Percentiles rank a stretch among this genome's conserved stretches.
Evolutionary conservation across 2,329 filamentous ascomycete species (phyloP).

Genomic region (Neonectria neomacrospora): DNA sequence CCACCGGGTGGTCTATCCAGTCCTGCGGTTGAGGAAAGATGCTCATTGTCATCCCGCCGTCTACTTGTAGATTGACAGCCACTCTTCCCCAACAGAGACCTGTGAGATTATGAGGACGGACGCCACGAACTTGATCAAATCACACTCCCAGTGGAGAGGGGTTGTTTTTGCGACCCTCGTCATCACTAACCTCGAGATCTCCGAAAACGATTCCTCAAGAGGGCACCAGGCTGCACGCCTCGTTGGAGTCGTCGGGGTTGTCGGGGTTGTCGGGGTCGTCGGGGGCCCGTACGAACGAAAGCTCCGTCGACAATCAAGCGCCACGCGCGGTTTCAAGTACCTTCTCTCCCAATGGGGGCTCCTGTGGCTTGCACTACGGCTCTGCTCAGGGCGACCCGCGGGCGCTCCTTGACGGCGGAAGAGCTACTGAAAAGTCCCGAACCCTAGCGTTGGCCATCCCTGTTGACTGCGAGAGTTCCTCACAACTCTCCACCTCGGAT

Average conservation of each 20-base stretch:
- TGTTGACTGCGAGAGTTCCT: conserved; percentile 3
- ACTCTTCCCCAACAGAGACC: not conserved
- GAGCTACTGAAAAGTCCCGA: conserved; percentile 25
- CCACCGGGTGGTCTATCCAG: conserved; percentile 4
- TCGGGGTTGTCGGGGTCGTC: not conserved
- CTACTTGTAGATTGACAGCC: conserved; percentile 1
- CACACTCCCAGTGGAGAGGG: not conserved
- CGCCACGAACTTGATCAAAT: not conserved
- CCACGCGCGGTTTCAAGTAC: conserved; percentile 44
- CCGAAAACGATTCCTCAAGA: conserved; percentile 7
- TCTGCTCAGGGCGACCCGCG: conserved; percentile 23
- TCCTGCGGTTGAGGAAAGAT: not conserved
- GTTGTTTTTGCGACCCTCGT: not conserved
- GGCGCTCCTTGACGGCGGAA: conserved; percentile 25
- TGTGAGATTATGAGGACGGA: not conserved
- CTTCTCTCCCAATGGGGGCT: conserved; percentile 40
- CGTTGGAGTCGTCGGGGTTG: not conserved
- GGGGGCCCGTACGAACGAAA: conserved; percentile 3
- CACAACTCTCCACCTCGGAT: not conserved
- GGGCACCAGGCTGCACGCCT: conserved; percentile 18
- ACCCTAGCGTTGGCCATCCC: conserved; percentile 19
- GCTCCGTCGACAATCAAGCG: conserved; percentile 36
- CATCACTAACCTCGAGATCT: not conserved
- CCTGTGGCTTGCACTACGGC: conserved; percentile 33
- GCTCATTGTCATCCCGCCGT: not conserved